phyloP scores from a whole-genome alignment of 1,284 basidiomycete species.

The Caloboletus firmus region DNA sequence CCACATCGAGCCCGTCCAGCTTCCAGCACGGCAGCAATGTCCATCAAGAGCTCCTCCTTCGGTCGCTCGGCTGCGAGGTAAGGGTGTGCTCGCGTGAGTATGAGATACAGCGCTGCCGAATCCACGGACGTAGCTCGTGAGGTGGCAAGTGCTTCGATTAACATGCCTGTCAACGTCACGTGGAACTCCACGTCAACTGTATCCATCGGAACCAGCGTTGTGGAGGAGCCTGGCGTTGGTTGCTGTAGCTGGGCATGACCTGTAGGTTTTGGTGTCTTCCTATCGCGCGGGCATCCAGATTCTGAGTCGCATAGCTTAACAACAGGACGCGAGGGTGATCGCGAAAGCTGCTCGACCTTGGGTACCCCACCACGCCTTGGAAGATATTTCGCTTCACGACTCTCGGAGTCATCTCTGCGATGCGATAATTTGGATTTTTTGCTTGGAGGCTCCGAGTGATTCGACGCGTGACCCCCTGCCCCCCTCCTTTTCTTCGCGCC shows the following conservation, averaged over 20 bases:
- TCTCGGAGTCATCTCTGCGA: background rate
- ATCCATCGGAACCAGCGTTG: background rate
- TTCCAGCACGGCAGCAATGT: constrained; percentile 52
- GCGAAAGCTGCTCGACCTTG: constrained; percentile 1
- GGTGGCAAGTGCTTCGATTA: constrained; percentile 71
- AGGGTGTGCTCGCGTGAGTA: constrained; percentile 54
- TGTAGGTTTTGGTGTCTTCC: background rate
- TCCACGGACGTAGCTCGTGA: constrained; percentile 69
- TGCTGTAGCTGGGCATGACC: background rate
- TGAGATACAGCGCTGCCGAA: constrained; percentile 51
- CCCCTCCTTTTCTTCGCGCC: constrained; percentile 4
- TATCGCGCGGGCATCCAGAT: background rate
- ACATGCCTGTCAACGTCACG: constrained; percentile 55
- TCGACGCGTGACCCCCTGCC: background rate
- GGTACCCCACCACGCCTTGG: background rate
- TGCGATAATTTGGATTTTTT: constrained; percentile 23
- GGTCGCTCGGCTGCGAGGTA: constrained; percentile 42
- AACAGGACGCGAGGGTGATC: constrained; percentile 1
- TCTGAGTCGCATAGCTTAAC: background rate
- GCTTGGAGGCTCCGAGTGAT: constrained; percentile 12
- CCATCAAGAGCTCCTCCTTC: constrained; percentile 48
- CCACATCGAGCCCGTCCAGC: constrained; percentile 51
- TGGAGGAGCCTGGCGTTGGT: background rate
- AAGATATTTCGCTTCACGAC: background rate
- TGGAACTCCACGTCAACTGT: constrained; percentile 16